phyloP scores from a whole-genome alignment of 805 yeast species.

The Saccharomycopsis sp. region DNA sequence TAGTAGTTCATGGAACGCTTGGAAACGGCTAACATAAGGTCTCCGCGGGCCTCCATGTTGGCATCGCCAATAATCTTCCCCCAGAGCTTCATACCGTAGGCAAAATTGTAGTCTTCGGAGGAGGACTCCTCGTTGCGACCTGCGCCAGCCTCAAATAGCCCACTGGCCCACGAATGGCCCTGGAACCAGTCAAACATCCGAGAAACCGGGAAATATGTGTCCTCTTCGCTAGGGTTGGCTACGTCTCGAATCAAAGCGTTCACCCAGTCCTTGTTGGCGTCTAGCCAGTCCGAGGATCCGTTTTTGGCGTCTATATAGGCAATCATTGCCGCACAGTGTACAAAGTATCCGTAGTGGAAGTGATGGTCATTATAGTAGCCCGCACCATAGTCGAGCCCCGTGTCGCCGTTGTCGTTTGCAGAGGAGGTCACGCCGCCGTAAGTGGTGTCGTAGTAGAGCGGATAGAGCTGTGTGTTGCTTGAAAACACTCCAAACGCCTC shows the following conservation, averaged over 20 bases:
- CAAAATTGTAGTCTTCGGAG: slow-evolving; percentile 65
- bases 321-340: slow-evolving; percentile 58
- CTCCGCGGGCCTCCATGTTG: slow-evolving; percentile 47
- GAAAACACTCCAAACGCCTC: slow-evolving; percentile 35
- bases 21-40: slow-evolving; percentile 53
- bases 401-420: slow-evolving; percentile 39
- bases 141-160: slow-evolving; percentile 53
- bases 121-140: slow-evolving; percentile 69
- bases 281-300: slow-evolving; percentile 38
- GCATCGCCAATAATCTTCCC: slow-evolving; percentile 48
- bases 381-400: slow-evolving; percentile 43
- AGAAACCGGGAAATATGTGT: slow-evolving; percentile 53
- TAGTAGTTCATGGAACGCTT: slow-evolving; percentile 49
- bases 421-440: slow-evolving; percentile 44
- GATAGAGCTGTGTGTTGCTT: slow-evolving; percentile 35
- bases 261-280: slow-evolving; percentile 46
- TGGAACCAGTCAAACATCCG: slow-evolving; percentile 64
- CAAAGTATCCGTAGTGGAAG: slow-evolving; percentile 49
- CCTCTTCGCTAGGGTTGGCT: slow-evolving; percentile 51
- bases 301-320: slow-evolving; percentile 51
- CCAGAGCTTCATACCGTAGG: slow-evolving; percentile 67
- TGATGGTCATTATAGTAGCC: slow-evolving; percentile 52
- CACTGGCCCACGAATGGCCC: slow-evolving; percentile 76
- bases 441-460: slow-evolving; percentile 44
- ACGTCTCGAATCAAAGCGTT: slow-evolving; percentile 59